Base-by-base conservation (phyloP, 2,329 filamentous ascomycete genomes). In the Bimuria novae-zelandiae region DNA sequence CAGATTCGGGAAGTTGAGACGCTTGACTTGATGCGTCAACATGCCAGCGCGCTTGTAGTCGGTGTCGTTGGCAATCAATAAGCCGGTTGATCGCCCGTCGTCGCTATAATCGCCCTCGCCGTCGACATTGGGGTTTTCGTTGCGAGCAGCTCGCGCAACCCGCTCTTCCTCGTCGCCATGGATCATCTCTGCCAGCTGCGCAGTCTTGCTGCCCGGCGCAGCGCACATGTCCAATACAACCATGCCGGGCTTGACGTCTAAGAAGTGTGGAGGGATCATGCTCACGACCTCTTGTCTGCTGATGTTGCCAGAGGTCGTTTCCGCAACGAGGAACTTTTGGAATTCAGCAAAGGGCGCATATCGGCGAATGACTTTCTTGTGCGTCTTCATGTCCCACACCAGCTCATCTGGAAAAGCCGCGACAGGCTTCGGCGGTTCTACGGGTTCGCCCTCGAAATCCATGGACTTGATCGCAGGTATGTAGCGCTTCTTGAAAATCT, bases 41-140 rank as follows among this genome's bases (percentile, higher is more conserved):
- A 99, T 94, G 76, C 97, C 94, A 51, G 91, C 91, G 60, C 94
- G 89, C 80, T 93, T 95, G 80, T 97, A 97, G 74, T 99, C 94
- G 65, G 90, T 87, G 69, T 99, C 94, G 76, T 99, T 99, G 57
- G 94, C 94, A 63, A 99, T 89, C 51, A 99, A 82, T 37, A 99
- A 81, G 30, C 94, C 94, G 4, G 93, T 97, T 1, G 92, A 88
- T 66, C 94, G 84, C 57, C 94, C 94, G 68, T 91, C 85, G 65
- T 97, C 93, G 60, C 72, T 66, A 80, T 75, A 87, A 78, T 87
- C 75, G 39, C 74, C 74, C 7, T 66, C 69, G 21, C 64, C 67
- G 25, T 64, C 84, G 54, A 86, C 83, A 44, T 87, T 84, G 46
- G 82, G 77, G 22, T 84, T 84, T 57, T 87, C 80, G 48, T 83